Evolutionary conservation across 2,329 filamentous ascomycete species (phyloP), one percentile per base, ranked within the genome.

Genomic region (Periconia sp.): DNA sequence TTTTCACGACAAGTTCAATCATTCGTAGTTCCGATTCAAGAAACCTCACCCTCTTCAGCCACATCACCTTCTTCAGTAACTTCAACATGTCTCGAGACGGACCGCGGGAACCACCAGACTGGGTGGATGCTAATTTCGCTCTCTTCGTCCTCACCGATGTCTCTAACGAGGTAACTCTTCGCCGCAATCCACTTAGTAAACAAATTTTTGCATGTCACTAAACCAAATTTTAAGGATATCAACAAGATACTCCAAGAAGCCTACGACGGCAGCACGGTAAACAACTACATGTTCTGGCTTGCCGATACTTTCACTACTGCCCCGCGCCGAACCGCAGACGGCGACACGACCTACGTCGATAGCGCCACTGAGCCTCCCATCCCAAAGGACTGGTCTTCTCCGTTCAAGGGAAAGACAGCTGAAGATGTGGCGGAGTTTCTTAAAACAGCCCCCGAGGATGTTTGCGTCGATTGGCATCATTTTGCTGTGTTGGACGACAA

Each of bases 401-500:
- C 33, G 10, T 52, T 52, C 31, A 17, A 31, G 6, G 33, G 43
- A 6, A 47, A 52, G 18, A 41, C 33, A 9, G 20, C 41, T 23
- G 35, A 46, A 17, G 49, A 47, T 17, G 31, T 31, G 7, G 49
- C 37, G 10, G 18, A 1, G 15, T 52, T 52, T 31, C n/a, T 52
- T 43, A 52, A 52, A 13, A 40, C 33, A 19, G 18, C 33, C 13
- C 49, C 49, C 2, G 43, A 47, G 2, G 43, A 47, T 15, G 23
- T 19, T 6, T 46, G 37, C 14, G 30, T 52, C 2, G 49, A 52
- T 17, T 47, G 31, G 30, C 49, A 52, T 18, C 33, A 52, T 42
- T 52, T 52, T 20, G 49, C 49, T 20, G 44, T 52, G 3, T 18
- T 52, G 6, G 49, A 33, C 43, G 31, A 46, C 43, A 43, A 52